Evolutionary conservation across 2,329 filamentous ascomycete genomes (phyloP).

Genomic region (Tolypocladium amazonense): DNA sequence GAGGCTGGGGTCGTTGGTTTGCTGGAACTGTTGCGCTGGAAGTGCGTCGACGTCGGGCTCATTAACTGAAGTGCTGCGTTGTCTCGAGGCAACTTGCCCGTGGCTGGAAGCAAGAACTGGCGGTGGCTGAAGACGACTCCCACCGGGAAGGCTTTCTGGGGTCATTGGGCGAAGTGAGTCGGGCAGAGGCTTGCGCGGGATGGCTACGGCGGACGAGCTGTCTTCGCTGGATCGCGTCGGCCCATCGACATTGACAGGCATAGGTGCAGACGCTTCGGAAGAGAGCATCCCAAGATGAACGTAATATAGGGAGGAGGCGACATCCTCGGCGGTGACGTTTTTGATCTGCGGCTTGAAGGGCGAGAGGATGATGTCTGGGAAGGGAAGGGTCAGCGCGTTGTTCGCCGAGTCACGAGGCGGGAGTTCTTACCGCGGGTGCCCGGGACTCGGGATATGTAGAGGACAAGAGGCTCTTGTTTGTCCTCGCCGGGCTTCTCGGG

Average conservation of each 20-base stretch:
- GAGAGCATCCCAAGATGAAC: slow-evolving; percentile 57
- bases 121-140: slow-evolving; percentile 1
- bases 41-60: slow-evolving; percentile 8
- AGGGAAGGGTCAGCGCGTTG: slow-evolving; percentile 6
- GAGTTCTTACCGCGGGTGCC: slow-evolving; percentile 66
- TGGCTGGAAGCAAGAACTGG: background rate
- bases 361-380: slow-evolving; percentile 80
- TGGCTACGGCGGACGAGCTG: slow-evolving; percentile 30
- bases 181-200: slow-evolving; percentile 43
- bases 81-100: background rate
- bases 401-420: background rate
- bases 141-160: slow-evolving; percentile 11
- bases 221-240: slow-evolving; percentile 33
- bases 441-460: slow-evolving; percentile 91
- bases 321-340: slow-evolving; percentile 79
- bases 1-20: slow-evolving; percentile 3
- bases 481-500: slow-evolving; percentile 64
- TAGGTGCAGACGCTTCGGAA: slow-evolving; percentile 33
- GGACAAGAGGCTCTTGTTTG: slow-evolving; percentile 58
- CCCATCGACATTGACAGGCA: slow-evolving; percentile 15
- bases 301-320: slow-evolving; percentile 83
- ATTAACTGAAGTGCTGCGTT: slow-evolving; percentile 10
- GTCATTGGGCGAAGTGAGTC: slow-evolving; percentile 16
- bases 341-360: slow-evolving; percentile 81
- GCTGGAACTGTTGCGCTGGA: slow-evolving; percentile 2